Conservation (phyloP, 1,139 yeast species). For the Torulaspora globosa region DNA sequence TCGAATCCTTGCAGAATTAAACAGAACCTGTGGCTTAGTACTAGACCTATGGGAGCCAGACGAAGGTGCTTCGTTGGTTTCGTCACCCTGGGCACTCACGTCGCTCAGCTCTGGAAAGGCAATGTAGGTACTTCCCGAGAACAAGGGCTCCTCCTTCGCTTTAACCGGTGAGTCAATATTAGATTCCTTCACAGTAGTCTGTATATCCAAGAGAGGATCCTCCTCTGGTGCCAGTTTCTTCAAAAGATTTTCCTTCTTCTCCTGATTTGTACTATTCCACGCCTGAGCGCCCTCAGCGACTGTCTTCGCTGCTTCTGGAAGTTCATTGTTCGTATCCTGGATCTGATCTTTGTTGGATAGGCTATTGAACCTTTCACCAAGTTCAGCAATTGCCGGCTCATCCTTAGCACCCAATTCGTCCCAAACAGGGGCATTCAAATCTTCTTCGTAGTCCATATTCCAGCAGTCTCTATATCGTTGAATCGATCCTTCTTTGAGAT, state of each 20-base stretch:
- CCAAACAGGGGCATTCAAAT: slow-evolving; percentile 34
- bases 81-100: slow-evolving; percentile 2
- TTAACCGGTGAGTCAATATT: slow-evolving; percentile 15
- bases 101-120: slow-evolving; percentile 16
- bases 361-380: slow-evolving; percentile 24
- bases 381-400: slow-evolving; percentile 17
- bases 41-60: slow-evolving; percentile 9
- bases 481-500: not conserved
- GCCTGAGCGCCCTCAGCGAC: slow-evolving; percentile 1
- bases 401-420: slow-evolving; percentile 23
- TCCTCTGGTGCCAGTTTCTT: slow-evolving; percentile 30
- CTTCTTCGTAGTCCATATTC: slow-evolving; percentile 28
- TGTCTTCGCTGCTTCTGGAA: slow-evolving; percentile 13
- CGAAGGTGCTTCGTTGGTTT: slow-evolving; percentile 8
- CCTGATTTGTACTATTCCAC: slow-evolving; percentile 5
- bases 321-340: slow-evolving; percentile 4
- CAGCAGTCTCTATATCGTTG: slow-evolving; percentile 1
- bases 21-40: slow-evolving; percentile 26
- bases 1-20: slow-evolving; percentile 29
- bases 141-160: slow-evolving; percentile 23
- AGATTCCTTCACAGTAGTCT: slow-evolving; percentile 10
- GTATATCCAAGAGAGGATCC: slow-evolving; percentile 24
- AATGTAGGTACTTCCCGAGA: slow-evolving; percentile 24
- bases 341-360: slow-evolving; percentile 21
- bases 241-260: slow-evolving; percentile 16